phyloP scores from a whole-genome alignment of 495 filamentous ascomycete species.

The Achaetomiella virescens region DNA sequence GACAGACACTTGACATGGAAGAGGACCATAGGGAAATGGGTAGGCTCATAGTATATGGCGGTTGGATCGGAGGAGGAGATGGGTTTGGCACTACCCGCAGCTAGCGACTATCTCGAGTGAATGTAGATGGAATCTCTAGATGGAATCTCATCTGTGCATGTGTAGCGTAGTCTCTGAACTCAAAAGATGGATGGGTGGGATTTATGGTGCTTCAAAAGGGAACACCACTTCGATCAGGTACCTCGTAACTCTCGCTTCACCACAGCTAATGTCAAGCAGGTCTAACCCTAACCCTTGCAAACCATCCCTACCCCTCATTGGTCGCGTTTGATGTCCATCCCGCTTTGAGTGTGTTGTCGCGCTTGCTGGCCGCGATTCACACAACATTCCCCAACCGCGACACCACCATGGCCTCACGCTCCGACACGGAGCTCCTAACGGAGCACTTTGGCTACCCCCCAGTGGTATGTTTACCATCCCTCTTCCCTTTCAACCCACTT shows the following conservation, averaged over 20 bases:
- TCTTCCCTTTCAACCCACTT: neutral
- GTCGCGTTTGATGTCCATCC: neutral
- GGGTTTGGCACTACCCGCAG: too few species aligned
- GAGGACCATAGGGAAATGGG: neutral
- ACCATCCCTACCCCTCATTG: neutral
- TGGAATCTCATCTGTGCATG: neutral
- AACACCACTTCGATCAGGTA: too few species aligned
- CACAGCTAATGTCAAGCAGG: too few species aligned
- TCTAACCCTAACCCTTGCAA: constrained; percentile 12
- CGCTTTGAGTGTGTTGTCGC: neutral
- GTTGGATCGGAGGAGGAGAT: too few species aligned
- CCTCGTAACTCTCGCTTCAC: too few species aligned
- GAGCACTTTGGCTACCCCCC: constrained; percentile 96
- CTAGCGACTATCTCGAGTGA: too few species aligned
- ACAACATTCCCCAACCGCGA: neutral
- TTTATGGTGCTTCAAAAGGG: too few species aligned
- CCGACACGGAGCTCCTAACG: constrained; percentile 73
- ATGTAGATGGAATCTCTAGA: neutral
- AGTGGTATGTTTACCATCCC: constrained; percentile 51
- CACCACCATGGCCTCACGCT: constrained; percentile 41
- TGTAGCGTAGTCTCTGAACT: too few species aligned
- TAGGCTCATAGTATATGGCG: neutral
- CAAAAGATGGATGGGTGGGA: too few species aligned
- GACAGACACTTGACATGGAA: neutral
- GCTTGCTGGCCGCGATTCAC: neutral